A percentile compares a stretch with the other conserved stretches of the same genome.
These are phyloP conservation scores for Colletotrichum lindemuthianum DNA, from an alignment of 2,329 filamentous ascomycete species.

Conservation along the genomic window DNA sequence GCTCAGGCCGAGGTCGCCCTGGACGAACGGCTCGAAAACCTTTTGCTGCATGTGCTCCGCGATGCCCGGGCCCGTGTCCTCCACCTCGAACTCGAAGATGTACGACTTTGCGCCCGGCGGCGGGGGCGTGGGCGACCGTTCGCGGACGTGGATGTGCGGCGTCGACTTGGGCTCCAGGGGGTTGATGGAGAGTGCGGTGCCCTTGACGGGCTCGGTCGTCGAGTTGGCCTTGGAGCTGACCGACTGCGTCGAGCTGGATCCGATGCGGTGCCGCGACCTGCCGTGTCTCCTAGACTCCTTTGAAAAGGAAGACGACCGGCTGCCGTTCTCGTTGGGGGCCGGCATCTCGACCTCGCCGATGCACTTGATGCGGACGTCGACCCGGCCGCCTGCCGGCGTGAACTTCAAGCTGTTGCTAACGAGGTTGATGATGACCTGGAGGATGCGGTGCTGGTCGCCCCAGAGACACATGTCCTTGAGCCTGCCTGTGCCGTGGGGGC, in stretches of 20 bases:
- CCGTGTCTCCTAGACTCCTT: slow-evolving; percentile 55
- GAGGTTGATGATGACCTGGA: slow-evolving; percentile 93
- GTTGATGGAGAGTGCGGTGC: slow-evolving; percentile 70
- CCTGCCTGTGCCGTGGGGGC: slow-evolving; percentile 72
- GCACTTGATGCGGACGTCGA: slow-evolving; percentile 81
- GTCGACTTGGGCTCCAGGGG: slow-evolving; percentile 66
- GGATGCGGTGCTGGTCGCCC: slow-evolving; percentile 91
- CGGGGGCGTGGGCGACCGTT: slow-evolving; percentile 68
- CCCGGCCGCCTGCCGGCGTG: slow-evolving; percentile 79
- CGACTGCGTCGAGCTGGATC: slow-evolving; percentile 62
- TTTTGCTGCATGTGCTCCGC: slow-evolving; percentile 79
- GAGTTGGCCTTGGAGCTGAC: slow-evolving; percentile 55
- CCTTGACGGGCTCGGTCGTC: slow-evolving; percentile 43
- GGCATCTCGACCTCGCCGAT: slow-evolving; percentile 65
- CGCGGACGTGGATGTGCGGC: slow-evolving; percentile 59
- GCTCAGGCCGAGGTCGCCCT: slow-evolving; percentile 88
- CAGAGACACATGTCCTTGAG: slow-evolving; percentile 88
- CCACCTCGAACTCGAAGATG: slow-evolving; percentile 86
- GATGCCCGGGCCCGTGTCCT: slow-evolving; percentile 90
- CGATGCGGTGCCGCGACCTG: slow-evolving; percentile 55
- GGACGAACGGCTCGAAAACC: slow-evolving; percentile 94
- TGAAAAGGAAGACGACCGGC: slow-evolving; percentile 63
- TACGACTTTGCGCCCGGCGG: slow-evolving; percentile 72
- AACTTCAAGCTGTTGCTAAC: slow-evolving; percentile 95
- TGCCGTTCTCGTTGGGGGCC: slow-evolving; percentile 52